These are phyloP conservation scores for Eucalyptus rudis DNA, from an alignment of 345 rosid species.

Conservation along the genomic window DNA sequence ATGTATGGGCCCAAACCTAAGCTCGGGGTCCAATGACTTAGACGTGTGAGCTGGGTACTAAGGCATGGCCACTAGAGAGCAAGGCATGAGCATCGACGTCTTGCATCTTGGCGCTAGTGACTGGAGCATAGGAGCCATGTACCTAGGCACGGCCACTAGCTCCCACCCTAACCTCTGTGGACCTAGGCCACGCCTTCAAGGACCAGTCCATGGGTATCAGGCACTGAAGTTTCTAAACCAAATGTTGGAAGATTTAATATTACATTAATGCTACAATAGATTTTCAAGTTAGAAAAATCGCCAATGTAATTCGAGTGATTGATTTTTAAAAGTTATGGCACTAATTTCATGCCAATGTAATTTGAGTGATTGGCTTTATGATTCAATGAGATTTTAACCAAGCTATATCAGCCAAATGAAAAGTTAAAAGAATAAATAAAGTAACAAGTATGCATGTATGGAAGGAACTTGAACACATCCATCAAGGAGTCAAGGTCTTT, in stretches of 20 bases:
- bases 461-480: neutral
- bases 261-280: neutral
- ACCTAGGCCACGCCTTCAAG: neutral
- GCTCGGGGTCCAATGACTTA: neutral
- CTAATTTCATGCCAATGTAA: neutral
- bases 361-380: neutral
- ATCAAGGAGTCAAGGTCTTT: neutral
- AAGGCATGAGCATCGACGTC: accelerated
- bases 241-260: neutral
- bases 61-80: neutral
- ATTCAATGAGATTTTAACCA: neutral
- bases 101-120: neutral
- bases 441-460: neutral
- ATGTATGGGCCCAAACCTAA: neutral
- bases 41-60: neutral
- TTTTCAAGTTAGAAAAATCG: neutral
- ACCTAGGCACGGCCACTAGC: neutral
- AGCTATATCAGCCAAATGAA: neutral
- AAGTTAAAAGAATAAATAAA: accelerated
- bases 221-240: neutral
- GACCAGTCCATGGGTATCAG: accelerated
- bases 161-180: neutral
- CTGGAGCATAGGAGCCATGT: accelerated
- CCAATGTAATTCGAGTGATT: neutral
- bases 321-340: neutral